phyloP scores from a whole-genome alignment of 345 rosid genomes.

The Garcia nutans region DNA sequence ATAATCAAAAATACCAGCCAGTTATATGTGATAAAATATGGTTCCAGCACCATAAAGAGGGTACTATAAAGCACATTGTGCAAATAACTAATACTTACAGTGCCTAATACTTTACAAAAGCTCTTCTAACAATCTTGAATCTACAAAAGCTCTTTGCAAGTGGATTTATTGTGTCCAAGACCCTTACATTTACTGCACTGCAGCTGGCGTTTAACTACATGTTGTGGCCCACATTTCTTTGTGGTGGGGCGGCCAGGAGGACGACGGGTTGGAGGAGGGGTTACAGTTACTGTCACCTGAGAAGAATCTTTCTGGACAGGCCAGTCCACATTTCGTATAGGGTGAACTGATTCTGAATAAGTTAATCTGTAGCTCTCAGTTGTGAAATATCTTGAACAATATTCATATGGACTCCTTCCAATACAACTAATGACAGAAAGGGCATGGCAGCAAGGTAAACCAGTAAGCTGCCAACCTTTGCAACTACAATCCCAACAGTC shows the following conservation, averaged over 20 bases:
- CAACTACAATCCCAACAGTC: conserved; percentile 84
- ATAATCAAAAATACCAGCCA: not conserved
- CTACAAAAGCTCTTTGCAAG: conserved; percentile 76
- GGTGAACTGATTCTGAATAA: conserved; percentile 63
- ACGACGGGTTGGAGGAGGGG: conserved; percentile 81
- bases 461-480: conserved; percentile 79
- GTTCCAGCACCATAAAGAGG: conserved; percentile 6
- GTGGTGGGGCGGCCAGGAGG: conserved; percentile 86
- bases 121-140: conserved; percentile 22
- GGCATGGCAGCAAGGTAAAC: conserved; percentile 81
- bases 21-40: not conserved
- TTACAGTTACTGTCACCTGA: conserved; percentile 59
- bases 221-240: conserved; percentile 58
- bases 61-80: not conserved
- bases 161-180: conserved; percentile 93
- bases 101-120: conserved; percentile 19
- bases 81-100: conserved; percentile 29
- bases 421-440: conserved; percentile 59
- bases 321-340: conserved; percentile 55
- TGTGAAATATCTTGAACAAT: conserved; percentile 71
- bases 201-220: conserved; percentile 75
- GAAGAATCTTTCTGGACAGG: conserved; percentile 43
- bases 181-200: conserved; percentile 99
- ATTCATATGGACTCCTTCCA: conserved; percentile 61
- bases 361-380: conserved; percentile 67